A percentile compares a stretch with the other conserved stretches of the same genome.
Evolutionary conservation across 202 grass and related monocot genomes (phyloP).

Genomic region (Musa balbisiana): DNA sequence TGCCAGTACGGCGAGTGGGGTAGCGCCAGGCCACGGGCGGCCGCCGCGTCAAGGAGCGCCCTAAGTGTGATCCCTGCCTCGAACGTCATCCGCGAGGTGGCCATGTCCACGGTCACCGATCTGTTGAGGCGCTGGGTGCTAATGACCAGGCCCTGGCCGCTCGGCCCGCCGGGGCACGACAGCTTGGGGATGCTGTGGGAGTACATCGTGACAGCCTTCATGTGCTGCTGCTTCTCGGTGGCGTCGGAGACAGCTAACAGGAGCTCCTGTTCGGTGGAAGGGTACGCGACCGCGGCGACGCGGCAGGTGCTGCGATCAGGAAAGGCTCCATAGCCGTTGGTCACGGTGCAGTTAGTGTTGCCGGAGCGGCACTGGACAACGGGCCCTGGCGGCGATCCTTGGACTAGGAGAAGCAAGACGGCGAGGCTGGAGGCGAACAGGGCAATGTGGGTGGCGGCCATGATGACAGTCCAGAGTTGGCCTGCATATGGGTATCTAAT

Average conservation of each 20-base stretch:
- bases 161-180: slow-evolving; percentile 51
- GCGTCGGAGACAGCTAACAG: slow-evolving; percentile 39
- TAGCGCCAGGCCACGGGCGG: slow-evolving; percentile 40
- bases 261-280: slow-evolving; percentile 55
- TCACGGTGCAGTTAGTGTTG: slow-evolving; percentile 44
- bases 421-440: neutral
- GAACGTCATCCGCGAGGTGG: slow-evolving; percentile 22
- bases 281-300: slow-evolving; percentile 44
- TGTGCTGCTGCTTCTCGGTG: slow-evolving; percentile 27
- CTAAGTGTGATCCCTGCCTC: slow-evolving; percentile 48
- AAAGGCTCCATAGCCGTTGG: slow-evolving; percentile 62
- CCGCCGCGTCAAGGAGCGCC: slow-evolving; percentile 38
- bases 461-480: neutral
- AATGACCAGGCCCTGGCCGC: slow-evolving; percentile 34
- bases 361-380: slow-evolving; percentile 23
- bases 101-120: slow-evolving; percentile 34
- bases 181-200: slow-evolving; percentile 77
- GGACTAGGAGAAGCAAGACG: slow-evolving; percentile 19
- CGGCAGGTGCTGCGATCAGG: slow-evolving; percentile 53
- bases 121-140: slow-evolving; percentile 39
- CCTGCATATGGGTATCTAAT: no score
- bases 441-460: neutral
- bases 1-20: slow-evolving; percentile 68
- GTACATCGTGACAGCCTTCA: slow-evolving; percentile 55
- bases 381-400: slow-evolving; percentile 40